A percentile compares a stretch with the other conserved stretches of the same genome.
phyloP scores from a whole-genome alignment of 345 rosid genomes.

The Eucalyptus cloeziana region DNA sequence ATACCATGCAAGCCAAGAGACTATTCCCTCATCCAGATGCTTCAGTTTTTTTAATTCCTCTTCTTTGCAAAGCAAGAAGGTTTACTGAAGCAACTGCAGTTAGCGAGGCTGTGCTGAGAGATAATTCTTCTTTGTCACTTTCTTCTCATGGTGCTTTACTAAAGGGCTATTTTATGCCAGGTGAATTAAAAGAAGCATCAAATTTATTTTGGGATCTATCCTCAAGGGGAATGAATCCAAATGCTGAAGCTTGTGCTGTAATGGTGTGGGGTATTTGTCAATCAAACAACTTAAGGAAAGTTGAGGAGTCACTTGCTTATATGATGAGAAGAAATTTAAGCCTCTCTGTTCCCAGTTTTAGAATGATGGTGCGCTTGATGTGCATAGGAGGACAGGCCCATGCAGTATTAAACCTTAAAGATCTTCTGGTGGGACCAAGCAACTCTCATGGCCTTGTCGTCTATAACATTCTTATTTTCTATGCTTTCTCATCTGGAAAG shows the following conservation, averaged over 20 bases:
- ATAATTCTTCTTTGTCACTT: slow-evolving; percentile 12
- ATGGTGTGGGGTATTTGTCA: slow-evolving; percentile 41
- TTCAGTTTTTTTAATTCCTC: slow-evolving; percentile 37
- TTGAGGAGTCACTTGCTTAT: slow-evolving; percentile 25
- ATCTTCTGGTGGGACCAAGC: slow-evolving; percentile 26
- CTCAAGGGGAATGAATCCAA: slow-evolving; percentile 16
- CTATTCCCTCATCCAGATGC: slow-evolving; percentile 16
- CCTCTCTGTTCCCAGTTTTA: slow-evolving; percentile 35
- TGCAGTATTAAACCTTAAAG: slow-evolving; percentile 37
- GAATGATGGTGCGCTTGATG: slow-evolving; percentile 31
- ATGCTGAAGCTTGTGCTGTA: slow-evolving; percentile 15
- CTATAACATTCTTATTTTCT: slow-evolving; percentile 49
- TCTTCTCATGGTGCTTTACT: slow-evolving; percentile 26
- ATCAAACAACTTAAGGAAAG: slow-evolving; percentile 23
- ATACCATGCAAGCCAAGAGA: slow-evolving; percentile 17
- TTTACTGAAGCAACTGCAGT: slow-evolving; percentile 19
- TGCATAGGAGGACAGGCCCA: slow-evolving; percentile 25
- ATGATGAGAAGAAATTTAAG: slow-evolving; percentile 26
- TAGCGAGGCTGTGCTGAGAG: slow-evolving; percentile 8
- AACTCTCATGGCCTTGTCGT: slow-evolving; percentile 7
- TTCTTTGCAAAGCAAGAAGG: slow-evolving; percentile 24
- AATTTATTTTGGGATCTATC: slow-evolving; percentile 15
- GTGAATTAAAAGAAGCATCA: slow-evolving; percentile 39
- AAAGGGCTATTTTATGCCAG: slow-evolving; percentile 35
- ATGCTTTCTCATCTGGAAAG: slow-evolving; percentile 31